Base-by-base conservation (phyloP, 78 protist genomes). In the Dictyostelium purpureum region DNA sequence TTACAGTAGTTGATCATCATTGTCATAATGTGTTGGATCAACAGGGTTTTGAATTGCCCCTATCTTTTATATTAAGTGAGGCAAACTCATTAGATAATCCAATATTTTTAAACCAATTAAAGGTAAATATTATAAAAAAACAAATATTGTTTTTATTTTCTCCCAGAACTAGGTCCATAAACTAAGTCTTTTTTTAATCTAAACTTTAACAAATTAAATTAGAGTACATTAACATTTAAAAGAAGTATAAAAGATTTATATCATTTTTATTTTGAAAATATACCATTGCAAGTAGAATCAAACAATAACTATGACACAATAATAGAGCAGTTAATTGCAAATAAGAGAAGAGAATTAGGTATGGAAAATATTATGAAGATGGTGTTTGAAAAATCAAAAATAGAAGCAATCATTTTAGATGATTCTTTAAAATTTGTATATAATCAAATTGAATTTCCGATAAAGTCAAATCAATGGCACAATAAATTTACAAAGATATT, bases 21-120 rank as follows among this genome's bases (percentile, higher is more conserved):
- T 85, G 92, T 47, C 92, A 85, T 59, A 85, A 85, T 73, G 37
- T 85, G 21, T 21, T 85, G n/a, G 82, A 74, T 73, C 61, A 40
- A 28, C 74, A 14, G 43, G 19, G 37, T 18, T 16, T 40, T 24
- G n/a, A 38, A 61, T 21, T 73, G 11, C 92, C 92, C 0, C 26
- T 85, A 12, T 24, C 51, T n/a, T 18, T 47, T 31, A 28, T 66
- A 7, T 59, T 85, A 4, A 31, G 57, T 18, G 83, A 85, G 24
- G 75, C 70, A n/a, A 43, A 51, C 14, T 31, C 66, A 59, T 38
- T 42, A 5, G 28, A 43, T 59, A 47, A 85, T 45, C 26, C 31
- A 11, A 6, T 43, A 14, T 85, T 85, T 73, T 33, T 43, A 73
- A 45, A 85, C 19, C 92, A 85, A 61, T 61, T 70, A 26, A 61